Evolutionary conservation across 192 early-diverging fungal species (phyloP).

Genomic region (Coemansia sp.): DNA sequence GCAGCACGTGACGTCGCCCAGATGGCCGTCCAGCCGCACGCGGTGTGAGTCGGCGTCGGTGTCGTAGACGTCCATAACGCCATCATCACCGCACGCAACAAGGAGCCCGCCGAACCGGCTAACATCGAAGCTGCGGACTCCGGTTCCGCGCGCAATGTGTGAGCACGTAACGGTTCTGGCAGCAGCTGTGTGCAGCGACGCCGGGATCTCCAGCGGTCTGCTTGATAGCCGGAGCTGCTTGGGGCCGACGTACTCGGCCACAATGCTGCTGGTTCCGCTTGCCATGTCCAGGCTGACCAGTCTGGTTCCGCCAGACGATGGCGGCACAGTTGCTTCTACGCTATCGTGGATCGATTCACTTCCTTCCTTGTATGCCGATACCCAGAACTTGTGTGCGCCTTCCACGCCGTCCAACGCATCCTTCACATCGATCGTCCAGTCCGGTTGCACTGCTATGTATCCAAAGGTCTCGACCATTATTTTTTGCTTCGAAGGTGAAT

Average conservation of each 20-base stretch:
- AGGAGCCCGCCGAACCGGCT: conserved; percentile 33
- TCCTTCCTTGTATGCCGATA: conserved; percentile 38
- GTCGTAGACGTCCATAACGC: conserved; percentile 43
- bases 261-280: neutral
- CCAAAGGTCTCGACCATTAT: conserved; percentile 34
- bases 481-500: neutral
- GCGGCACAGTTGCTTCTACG: conserved; percentile 14
- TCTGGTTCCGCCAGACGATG: neutral
- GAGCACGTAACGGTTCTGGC: conserved; percentile 23
- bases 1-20: conserved; percentile 65
- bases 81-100: conserved; percentile 45
- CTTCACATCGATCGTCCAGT: conserved; percentile 50
- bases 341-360: conserved; percentile 33
- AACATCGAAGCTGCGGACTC: conserved; percentile 42
- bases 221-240: conserved; percentile 35
- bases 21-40: conserved; percentile 56
- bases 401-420: conserved; percentile 21
- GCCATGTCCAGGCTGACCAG: conserved; percentile 12
- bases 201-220: conserved; percentile 12
- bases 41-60: conserved; percentile 14
- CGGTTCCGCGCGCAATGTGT: conserved; percentile 25
- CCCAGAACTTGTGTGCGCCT: conserved; percentile 45
- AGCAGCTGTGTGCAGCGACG: conserved; percentile 22
- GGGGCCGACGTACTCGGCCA: conserved; percentile 21
- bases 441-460: conserved; percentile 50